Evolutionary conservation across 164 flowering plant species (phyloP).

Genomic region (Magnolia kwangsiensis): DNA sequence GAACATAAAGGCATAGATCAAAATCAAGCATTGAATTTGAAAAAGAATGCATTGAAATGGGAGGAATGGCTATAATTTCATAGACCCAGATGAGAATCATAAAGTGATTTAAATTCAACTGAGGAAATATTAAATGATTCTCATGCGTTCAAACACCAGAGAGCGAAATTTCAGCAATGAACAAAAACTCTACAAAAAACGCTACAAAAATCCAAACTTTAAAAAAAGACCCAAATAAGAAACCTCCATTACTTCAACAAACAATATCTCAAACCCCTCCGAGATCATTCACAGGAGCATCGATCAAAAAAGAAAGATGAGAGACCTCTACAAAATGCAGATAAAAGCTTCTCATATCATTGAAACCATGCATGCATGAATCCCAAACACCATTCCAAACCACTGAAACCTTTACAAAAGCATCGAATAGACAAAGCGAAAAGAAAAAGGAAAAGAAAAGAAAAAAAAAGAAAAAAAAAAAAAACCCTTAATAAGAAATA

Average conservation of each 20-base stretch:
- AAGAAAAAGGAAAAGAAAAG: too few species aligned
- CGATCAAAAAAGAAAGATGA: too few species aligned
- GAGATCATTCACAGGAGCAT: neutral
- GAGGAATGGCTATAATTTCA: neutral
- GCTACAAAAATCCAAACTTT: neutral
- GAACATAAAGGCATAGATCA: too few species aligned
- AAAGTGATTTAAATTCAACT: slow-evolving; percentile 5
- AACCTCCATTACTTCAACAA: neutral
- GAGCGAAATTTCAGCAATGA: neutral
- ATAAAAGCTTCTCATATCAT: too few species aligned
- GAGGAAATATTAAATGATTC: neutral
- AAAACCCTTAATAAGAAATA: slow-evolving; percentile 21
- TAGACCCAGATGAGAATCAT: slow-evolving; percentile 1
- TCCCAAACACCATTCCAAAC: neutral
- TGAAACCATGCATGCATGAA: too few species aligned
- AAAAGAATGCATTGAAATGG: neutral
- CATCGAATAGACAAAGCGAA: neutral
- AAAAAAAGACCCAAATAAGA: slow-evolving; percentile 4
- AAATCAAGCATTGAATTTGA: too few species aligned
- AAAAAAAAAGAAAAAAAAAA: neutral
- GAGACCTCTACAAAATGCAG: too few species aligned
- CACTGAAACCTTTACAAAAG: neutral
- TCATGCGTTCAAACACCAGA: neutral
- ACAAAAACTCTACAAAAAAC: neutral
- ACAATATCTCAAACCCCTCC: neutral